These are phyloP conservation scores for Teunomyces cretensis DNA, from an alignment of 805 yeast genomes.

Conservation along the genomic window DNA sequence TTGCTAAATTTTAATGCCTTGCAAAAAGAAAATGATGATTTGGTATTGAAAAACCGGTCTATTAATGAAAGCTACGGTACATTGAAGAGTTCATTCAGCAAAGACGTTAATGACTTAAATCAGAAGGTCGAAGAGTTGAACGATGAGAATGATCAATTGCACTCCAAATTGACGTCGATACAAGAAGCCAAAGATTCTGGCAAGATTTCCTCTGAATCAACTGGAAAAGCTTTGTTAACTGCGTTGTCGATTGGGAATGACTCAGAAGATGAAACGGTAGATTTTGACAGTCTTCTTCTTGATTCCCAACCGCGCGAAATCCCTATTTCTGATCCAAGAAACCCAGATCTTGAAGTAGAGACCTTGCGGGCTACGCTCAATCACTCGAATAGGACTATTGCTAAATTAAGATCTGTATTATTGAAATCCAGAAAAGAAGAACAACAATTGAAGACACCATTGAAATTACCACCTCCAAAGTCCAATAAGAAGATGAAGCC, in stretches of 20 bases:
- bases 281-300: conserved; percentile 32
- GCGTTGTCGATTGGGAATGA: conserved; percentile 25
- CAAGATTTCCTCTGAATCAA: neutral
- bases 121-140: conserved; percentile 57
- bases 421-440: conserved; percentile 46
- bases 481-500: conserved; percentile 15
- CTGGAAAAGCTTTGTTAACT: conserved; percentile 3
- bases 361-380: conserved; percentile 62
- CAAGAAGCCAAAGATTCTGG: conserved; percentile 15
- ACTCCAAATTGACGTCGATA: conserved; percentile 30
- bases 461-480: conserved; percentile 9
- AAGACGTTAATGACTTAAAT: conserved; percentile 50
- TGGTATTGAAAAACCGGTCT: conserved; percentile 38
- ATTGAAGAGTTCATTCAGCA: conserved; percentile 33
- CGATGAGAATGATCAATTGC: conserved; percentile 65
- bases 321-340: conserved; percentile 34
- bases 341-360: conserved; percentile 58
- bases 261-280: conserved; percentile 32
- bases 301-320: conserved; percentile 26
- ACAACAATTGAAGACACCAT: conserved; percentile 16
- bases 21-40: conserved; percentile 51
- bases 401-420: conserved; percentile 54
- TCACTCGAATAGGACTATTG: conserved; percentile 62
- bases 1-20: conserved; percentile 23
- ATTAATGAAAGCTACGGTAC: conserved; percentile 39